These are phyloP conservation scores for Calamus simplicifolius DNA, from an alignment of 176 grass and related monocot species.

Conservation along the genomic window DNA sequence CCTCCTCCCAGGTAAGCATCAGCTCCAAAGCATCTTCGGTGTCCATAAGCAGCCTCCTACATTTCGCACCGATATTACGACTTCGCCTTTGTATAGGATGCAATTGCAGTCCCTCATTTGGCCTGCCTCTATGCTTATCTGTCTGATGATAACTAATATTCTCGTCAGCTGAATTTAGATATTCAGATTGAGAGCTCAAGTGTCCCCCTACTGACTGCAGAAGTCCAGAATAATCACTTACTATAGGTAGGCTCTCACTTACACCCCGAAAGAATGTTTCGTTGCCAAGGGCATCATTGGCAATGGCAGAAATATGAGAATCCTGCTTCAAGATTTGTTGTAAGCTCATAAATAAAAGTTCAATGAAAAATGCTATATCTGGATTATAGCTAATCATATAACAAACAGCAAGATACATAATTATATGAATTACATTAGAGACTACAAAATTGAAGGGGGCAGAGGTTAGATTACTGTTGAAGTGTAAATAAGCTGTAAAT, in stretches of 20 bases:
- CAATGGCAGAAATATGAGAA: constrained; percentile 96
- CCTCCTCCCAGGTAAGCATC: constrained; percentile 91
- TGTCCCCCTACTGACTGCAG: constrained; percentile 71
- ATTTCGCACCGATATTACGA: constrained; percentile 83
- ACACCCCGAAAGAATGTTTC: constrained; percentile 62
- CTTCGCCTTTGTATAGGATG: constrained; percentile 74
- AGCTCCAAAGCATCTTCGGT: constrained; percentile 83
- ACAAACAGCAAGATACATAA: too few species aligned
- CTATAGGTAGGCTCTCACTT: constrained; percentile 59
- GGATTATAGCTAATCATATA: too few species aligned
- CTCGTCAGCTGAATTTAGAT: constrained; percentile 49
- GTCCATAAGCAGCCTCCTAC: constrained; percentile 80
- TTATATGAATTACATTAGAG: too few species aligned
- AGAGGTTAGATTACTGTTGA: too few species aligned
- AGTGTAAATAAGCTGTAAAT: too few species aligned
- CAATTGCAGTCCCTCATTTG: constrained; percentile 48
- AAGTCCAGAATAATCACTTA: constrained; percentile 83
- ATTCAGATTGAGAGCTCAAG: constrained; percentile 44
- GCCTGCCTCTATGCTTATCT: constrained; percentile 42
- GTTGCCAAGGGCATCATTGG: constrained; percentile 64
- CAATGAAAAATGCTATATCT: too few species aligned
- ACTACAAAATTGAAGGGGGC: too few species aligned
- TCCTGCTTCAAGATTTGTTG: constrained; percentile 41
- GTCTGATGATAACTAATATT: constrained; percentile 69
- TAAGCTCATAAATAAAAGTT: constrained; percentile 19